These are phyloP conservation scores for Mycena polygramma DNA, from an alignment of 768 basidiomycete genomes.

Conservation along the genomic window DNA sequence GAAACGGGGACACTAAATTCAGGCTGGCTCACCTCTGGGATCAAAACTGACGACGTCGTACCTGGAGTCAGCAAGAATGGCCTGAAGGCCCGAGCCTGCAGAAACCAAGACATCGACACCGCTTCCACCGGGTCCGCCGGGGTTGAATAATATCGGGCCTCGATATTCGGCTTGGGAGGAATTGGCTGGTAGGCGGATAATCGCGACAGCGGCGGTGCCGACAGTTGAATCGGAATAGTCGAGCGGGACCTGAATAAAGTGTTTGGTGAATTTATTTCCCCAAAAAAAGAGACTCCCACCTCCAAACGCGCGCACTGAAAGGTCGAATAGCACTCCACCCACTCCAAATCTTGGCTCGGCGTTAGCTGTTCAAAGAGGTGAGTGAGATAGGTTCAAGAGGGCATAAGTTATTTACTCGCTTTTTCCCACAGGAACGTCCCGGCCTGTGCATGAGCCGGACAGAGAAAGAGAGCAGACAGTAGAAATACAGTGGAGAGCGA, in stretches of 20 bases:
- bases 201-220: slow-evolving; percentile 20
- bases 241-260: slow-evolving; percentile 25
- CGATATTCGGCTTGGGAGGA: slow-evolving; percentile 14
- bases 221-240: slow-evolving; percentile 16
- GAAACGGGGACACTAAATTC: background rate
- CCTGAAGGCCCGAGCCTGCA: slow-evolving; percentile 1
- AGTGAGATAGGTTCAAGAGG: too few species aligned
- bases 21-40: slow-evolving; percentile 10
- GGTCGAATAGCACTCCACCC: slow-evolving; percentile 18
- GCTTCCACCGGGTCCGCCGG: slow-evolving; percentile 31
- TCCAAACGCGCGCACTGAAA: slow-evolving; percentile 10
- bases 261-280: background rate
- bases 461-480: too few species aligned
- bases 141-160: slow-evolving; percentile 31
- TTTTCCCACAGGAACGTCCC: too few species aligned
- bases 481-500: too few species aligned
- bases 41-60: slow-evolving; percentile 25
- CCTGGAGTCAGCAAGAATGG: background rate
- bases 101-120: slow-evolving; percentile 8
- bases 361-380: background rate
- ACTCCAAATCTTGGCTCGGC: slow-evolving; percentile 6
- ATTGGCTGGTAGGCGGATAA: slow-evolving; percentile 23
- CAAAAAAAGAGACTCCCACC: background rate
- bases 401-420: too few species aligned
- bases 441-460: too few species aligned